Conservation (phyloP, 306 rosid genomes). For the Pyrus betulifolia region DNA sequence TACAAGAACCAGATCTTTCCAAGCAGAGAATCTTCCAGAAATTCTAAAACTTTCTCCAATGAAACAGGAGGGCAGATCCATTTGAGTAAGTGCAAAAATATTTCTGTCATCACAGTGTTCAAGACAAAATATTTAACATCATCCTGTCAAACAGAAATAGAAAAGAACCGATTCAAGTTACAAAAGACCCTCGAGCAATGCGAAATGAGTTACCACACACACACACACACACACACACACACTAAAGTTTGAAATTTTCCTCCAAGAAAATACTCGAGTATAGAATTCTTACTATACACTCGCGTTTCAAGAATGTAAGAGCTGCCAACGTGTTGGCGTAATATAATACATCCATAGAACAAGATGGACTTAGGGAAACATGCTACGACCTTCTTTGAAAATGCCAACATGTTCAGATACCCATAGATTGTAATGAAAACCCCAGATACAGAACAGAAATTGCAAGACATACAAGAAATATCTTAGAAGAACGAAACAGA, state of each 20-base stretch:
- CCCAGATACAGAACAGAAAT: not conserved
- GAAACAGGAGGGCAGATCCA: conserved; percentile 40
- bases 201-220: not conserved
- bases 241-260: not conserved
- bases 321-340: not conserved
- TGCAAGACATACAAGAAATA: not conserved
- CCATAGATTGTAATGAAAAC: not conserved
- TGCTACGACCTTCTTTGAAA: not conserved
- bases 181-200: not conserved
- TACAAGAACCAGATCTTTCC: conserved; percentile 55
- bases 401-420: not conserved
- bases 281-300: not conserved
- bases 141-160: too few species aligned
- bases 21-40: conserved; percentile 61
- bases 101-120: conserved; percentile 44
- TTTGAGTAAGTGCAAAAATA: conserved; percentile 61
- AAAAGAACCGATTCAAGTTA: too few species aligned
- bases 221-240: too few species aligned
- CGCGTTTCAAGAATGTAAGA: not conserved
- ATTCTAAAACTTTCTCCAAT: conserved; percentile 56
- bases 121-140: too few species aligned
- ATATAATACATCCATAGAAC: not conserved
- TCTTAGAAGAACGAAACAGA: too few species aligned
- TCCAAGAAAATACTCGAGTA: not conserved
- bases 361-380: not conserved